phyloP scores from a whole-genome alignment of 2,329 filamentous ascomycete genomes.

The Xylaria sp. region DNA sequence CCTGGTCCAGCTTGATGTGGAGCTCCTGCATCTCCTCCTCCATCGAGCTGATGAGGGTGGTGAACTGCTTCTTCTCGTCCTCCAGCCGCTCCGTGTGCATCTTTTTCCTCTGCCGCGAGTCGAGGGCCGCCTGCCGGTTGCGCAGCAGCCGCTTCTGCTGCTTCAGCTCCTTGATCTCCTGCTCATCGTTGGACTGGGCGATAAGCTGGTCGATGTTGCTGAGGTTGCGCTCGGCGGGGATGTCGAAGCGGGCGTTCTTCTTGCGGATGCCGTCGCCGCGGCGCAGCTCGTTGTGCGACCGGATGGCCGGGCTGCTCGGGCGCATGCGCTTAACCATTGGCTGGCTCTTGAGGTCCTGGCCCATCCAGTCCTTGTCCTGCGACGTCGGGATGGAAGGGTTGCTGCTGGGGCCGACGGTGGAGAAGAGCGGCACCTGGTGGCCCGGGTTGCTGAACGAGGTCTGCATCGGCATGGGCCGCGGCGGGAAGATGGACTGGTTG shows the following conservation, averaged over 20 bases:
- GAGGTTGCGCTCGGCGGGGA: constrained; percentile 89
- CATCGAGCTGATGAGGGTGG: constrained; percentile 72
- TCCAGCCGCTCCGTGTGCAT: constrained; percentile 95
- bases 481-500: constrained; percentile 55
- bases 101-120: constrained; percentile 97
- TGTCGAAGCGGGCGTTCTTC: constrained; percentile 98
- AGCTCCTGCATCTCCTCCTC: constrained; percentile 76
- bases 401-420: constrained; percentile 48
- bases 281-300: constrained; percentile 75
- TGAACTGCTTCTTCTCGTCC: constrained; percentile 93
- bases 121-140: constrained; percentile 95
- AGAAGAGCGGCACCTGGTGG: constrained; percentile 57
- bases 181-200: constrained; percentile 81
- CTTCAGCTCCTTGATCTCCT: constrained; percentile 97
- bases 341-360: constrained; percentile 52
- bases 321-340: constrained; percentile 63
- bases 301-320: constrained; percentile 68
- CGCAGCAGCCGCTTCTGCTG: constrained; percentile 93
- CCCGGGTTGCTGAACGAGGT: constrained; percentile 58
- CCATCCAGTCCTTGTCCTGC: constrained; percentile 62
- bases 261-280: constrained; percentile 91
- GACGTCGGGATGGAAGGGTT: constrained; percentile 57
- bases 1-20: constrained; percentile 70
- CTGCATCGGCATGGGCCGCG: constrained; percentile 53
- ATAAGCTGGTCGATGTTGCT: constrained; percentile 95